Evolutionary conservation across 345 rosid genomes (phyloP), one percentile per base, ranked within the genome.

Genomic region (Hibiscus syriacus): DNA sequence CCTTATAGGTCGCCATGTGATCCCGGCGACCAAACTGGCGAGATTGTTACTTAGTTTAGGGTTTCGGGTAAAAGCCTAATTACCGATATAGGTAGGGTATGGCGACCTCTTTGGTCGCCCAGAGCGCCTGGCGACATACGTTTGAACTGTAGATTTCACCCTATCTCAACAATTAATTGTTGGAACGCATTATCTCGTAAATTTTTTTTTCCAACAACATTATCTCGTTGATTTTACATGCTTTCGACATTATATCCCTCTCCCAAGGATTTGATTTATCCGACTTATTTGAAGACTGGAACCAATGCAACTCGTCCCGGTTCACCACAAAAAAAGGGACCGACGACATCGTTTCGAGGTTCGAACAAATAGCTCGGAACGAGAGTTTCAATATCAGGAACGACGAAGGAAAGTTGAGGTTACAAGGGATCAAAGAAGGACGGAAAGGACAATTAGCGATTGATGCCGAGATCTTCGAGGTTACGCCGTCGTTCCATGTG

Each of bases 201-300:
- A n/a, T n/a, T n/a, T n/a, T n/a, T n/a, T n/a, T n/a, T n/a, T n/a
- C n/a, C n/a, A n/a, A n/a, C n/a, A n/a, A n/a, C n/a, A n/a, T n/a
- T n/a, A n/a, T n/a, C n/a, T n/a, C n/a, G n/a, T n/a, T n/a, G n/a
- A n/a, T n/a, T n/a, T n/a, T n/a, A n/a, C n/a, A 92, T 12, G 98
- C 96, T 0, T 92, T 92, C 19, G 90, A 92, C 66, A 77, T 92
- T 29, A 90, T 92, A 2, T 92, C 96, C 3, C 74, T 83, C 12
- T 89, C 98, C 0, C 79, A 80, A 68, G 98, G 95, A 6, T 88
- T 90, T 13, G 86, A 92, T 73, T 56, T 90, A 27, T 92, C 98
- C 1, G 90, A 88, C 1, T 72, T 92, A 55, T 90, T 92, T 29
- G 92, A 89, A 7, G 83, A 80, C n/a, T 59, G 2, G 50, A 75